Conservation (phyloP, 352 stramenopile species). For the Phytophthora quininea region DNA sequence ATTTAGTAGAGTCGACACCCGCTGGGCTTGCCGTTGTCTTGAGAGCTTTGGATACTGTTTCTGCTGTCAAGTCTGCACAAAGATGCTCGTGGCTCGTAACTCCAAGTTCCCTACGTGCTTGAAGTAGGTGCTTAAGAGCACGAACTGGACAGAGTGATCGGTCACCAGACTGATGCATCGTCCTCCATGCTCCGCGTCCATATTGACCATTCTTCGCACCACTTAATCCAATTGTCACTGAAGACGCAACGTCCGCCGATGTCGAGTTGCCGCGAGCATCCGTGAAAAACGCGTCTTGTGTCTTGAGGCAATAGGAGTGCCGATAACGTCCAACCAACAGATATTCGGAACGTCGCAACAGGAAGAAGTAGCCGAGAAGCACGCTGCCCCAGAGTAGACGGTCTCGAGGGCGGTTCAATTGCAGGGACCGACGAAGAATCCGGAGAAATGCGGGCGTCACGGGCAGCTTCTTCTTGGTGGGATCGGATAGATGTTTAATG, state of each 20-base stretch:
- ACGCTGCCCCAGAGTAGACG: slow-evolving; percentile 26
- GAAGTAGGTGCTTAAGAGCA: slow-evolving; percentile 9
- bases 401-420: slow-evolving; percentile 4
- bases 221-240: slow-evolving; percentile 16
- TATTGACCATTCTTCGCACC: slow-evolving; percentile 28
- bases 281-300: slow-evolving; percentile 16
- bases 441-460: slow-evolving; percentile 23
- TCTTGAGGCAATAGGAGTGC: slow-evolving; percentile 14
- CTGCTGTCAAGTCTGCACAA: not conserved
- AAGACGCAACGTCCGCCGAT: not conserved
- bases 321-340: not conserved
- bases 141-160: slow-evolving; percentile 8
- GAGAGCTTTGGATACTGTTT: not conserved
- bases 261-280: not conserved
- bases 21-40: not conserved
- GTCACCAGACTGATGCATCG: slow-evolving; percentile 17
- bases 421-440: not conserved
- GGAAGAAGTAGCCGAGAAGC: slow-evolving; percentile 29
- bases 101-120: not conserved
- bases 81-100: not conserved
- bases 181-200: slow-evolving; percentile 15
- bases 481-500: slow-evolving; percentile 16
- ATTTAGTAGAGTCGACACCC: not conserved
- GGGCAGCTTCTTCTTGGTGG: slow-evolving; percentile 18
- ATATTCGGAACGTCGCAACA: slow-evolving; percentile 25